Evolutionary conservation across 768 basidiomycete species (phyloP).

Genomic region (Boletus rubroflammeus): DNA sequence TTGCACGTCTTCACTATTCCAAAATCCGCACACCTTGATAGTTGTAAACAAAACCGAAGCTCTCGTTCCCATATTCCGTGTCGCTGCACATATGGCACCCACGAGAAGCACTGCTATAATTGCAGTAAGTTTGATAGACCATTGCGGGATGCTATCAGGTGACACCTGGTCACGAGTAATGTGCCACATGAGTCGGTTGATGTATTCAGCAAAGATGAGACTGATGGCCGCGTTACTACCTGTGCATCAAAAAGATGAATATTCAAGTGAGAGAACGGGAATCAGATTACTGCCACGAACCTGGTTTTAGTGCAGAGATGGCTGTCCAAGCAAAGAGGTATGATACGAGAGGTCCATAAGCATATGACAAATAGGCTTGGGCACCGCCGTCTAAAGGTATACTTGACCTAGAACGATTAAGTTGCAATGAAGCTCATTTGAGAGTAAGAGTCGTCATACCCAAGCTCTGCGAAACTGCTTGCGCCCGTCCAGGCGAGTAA

Average conservation of each 20-base stretch:
- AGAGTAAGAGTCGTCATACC: conserved; percentile 43
- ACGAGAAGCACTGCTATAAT: conserved; percentile 67
- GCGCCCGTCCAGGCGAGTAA: conserved; percentile 93
- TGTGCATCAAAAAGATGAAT: conserved; percentile 23
- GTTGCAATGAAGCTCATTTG: not conserved
- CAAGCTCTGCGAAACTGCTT: conserved; percentile 90
- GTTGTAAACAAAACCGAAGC: conserved; percentile 84
- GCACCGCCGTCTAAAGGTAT: conserved; percentile 46
- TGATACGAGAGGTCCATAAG: conserved; percentile 82
- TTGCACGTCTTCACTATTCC: not conserved
- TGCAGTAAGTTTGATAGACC: conserved; percentile 90
- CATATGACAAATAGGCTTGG: conserved; percentile 83
- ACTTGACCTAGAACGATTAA: conserved; percentile 24
- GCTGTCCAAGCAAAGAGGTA: conserved; percentile 96
- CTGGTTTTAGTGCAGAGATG: conserved; percentile 84
- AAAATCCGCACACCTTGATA: conserved; percentile 59
- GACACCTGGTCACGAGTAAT: conserved; percentile 66
- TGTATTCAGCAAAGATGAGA: conserved; percentile 88
- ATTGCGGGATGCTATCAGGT: conserved; percentile 77
- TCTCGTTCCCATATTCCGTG: conserved; percentile 73
- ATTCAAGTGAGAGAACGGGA: not conserved
- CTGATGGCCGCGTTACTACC: conserved; percentile 81
- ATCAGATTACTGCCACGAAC: conserved; percentile 33
- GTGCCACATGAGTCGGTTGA: conserved; percentile 86
- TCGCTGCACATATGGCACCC: conserved; percentile 73